Evolutionary conservation across 2,329 filamentous ascomycete genomes (phyloP).

Genomic region (Penicillium paneum): DNA sequence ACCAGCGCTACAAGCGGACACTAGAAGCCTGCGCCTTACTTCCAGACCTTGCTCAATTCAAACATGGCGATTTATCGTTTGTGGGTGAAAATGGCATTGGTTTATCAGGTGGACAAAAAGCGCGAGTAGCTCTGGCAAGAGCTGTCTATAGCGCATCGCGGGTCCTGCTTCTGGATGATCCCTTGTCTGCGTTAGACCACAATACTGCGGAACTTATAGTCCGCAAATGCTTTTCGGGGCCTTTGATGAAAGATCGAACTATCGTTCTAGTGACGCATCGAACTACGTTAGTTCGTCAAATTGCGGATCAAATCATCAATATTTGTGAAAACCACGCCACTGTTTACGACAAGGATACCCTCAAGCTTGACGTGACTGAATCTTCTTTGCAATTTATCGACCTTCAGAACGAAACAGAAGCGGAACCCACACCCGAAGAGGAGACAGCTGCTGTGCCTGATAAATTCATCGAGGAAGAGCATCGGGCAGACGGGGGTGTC

Average conservation of each 20-base stretch:
- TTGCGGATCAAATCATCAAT: slow-evolving; percentile 71
- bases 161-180: slow-evolving; percentile 58
- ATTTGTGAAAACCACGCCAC: slow-evolving; percentile 60
- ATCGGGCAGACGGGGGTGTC: slow-evolving; percentile 70
- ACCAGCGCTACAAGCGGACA: slow-evolving; percentile 66
- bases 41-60: slow-evolving; percentile 61
- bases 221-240: slow-evolving; percentile 54
- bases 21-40: slow-evolving; percentile 61
- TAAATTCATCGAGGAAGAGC: slow-evolving; percentile 77
- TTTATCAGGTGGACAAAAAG: slow-evolving; percentile 60
- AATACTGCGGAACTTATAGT: slow-evolving; percentile 63
- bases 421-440: slow-evolving; percentile 40
- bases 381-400: slow-evolving; percentile 11
- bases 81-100: slow-evolving; percentile 62
- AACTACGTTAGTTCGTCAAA: slow-evolving; percentile 66
- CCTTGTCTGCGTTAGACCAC: slow-evolving; percentile 59
- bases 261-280: slow-evolving; percentile 63
- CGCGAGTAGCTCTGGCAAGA: slow-evolving; percentile 59
- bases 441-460: slow-evolving; percentile 58
- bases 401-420: slow-evolving; percentile 19
- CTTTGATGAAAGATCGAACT: slow-evolving; percentile 53
- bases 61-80: slow-evolving; percentile 61
- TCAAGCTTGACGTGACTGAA: slow-evolving; percentile 42
- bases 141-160: slow-evolving; percentile 57
- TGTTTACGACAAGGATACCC: slow-evolving; percentile 48